Conservation (phyloP, 2,329 filamentous ascomycete genomes). For the Colletotrichum orchidophilum region DNA sequence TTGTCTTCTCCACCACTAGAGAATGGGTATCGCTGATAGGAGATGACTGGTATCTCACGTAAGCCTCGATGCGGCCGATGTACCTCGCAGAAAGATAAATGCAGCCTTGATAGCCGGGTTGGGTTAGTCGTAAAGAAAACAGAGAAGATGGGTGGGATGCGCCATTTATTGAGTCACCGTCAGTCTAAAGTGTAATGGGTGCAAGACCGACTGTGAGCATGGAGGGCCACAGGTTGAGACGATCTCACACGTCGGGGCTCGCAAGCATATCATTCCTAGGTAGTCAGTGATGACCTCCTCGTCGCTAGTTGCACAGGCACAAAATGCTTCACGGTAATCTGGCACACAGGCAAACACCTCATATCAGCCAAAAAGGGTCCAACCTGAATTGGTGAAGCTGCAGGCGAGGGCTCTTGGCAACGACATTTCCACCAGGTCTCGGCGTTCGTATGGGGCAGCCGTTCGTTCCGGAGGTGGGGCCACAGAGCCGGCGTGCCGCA, state of each 20-base stretch:
- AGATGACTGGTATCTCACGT: slow-evolving; percentile 1
- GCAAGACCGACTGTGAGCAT: too few relatives aligned
- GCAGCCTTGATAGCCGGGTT: neutral
- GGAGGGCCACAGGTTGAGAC: too few relatives aligned
- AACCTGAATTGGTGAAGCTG: neutral
- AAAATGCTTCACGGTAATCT: too few relatives aligned
- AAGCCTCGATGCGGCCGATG: slow-evolving; percentile 7
- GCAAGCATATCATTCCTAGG: too few relatives aligned
- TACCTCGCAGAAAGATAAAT: neutral
- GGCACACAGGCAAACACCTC: neutral
- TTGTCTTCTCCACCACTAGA: neutral
- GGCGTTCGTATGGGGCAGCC: neutral
- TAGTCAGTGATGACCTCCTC: too few relatives aligned
- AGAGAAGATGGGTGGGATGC: neutral
- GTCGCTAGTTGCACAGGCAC: too few relatives aligned
- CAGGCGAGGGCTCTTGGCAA: neutral
- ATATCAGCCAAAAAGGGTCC: neutral
- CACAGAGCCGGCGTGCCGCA: neutral
- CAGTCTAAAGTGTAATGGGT: too few relatives aligned
- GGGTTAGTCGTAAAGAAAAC: neutral
- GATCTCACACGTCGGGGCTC: too few relatives aligned
- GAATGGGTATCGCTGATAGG: too few relatives aligned
- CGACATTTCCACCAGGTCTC: neutral
- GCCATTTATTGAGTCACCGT: neutral
- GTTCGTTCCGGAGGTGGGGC: neutral